Conservation (phyloP, 2,329 filamentous ascomycete species). For the Penicillium nordicum region DNA sequence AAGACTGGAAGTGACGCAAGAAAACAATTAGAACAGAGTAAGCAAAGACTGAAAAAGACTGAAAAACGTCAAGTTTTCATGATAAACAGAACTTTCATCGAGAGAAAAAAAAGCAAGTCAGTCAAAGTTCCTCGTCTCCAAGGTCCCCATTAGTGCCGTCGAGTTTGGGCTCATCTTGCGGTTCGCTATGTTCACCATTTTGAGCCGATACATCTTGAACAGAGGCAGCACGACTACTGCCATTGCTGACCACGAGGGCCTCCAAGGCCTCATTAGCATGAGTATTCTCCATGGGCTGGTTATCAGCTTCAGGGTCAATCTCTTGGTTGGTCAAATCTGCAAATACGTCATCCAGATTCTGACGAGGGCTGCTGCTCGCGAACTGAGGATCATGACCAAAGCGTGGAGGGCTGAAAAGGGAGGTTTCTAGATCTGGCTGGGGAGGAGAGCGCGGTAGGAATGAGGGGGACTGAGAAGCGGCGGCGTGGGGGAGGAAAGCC, state of each 20-base stretch:
- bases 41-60: constrained; percentile 6
- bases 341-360: constrained; percentile 45
- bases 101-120: background rate
- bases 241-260: constrained; percentile 40
- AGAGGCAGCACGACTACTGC: constrained; percentile 33
- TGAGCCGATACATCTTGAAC: constrained; percentile 24
- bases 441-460: constrained; percentile 42
- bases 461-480: constrained; percentile 34
- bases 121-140: constrained; percentile 5
- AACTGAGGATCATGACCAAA: constrained; percentile 35
- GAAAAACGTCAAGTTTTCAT: constrained; percentile 10
- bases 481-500: constrained; percentile 38
- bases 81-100: constrained; percentile 10
- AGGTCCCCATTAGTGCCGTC: background rate
- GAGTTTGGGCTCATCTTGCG: constrained; percentile 11
- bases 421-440: constrained; percentile 35
- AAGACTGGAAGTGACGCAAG: constrained; percentile 6
- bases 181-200: constrained; percentile 20
- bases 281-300: constrained; percentile 42
- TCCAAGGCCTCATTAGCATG: constrained; percentile 49
- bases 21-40: constrained; percentile 7
- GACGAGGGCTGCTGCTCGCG: constrained; percentile 39
- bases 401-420: constrained; percentile 43
- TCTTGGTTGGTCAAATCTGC: constrained; percentile 48
- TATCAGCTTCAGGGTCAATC: constrained; percentile 32